Conservation (phyloP, 2,329 filamentous ascomycete genomes). For the Alternaria sp. region DNA sequence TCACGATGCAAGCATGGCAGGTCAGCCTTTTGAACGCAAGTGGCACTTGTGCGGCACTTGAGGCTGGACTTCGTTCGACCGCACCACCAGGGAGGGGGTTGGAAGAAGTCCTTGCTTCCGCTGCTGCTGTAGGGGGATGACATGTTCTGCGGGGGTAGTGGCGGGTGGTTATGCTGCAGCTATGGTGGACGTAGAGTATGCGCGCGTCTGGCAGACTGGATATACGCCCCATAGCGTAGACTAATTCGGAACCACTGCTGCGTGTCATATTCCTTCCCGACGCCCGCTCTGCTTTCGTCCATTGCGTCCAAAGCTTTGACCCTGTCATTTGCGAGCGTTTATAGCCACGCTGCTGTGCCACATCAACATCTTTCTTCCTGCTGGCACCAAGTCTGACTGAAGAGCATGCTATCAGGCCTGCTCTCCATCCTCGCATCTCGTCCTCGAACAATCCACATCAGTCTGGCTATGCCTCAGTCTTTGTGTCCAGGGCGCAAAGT, state of each 20-base stretch:
- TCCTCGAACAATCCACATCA: not conserved
- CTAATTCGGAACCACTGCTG: not conserved
- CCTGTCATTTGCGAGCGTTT: not conserved
- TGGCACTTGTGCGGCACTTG: not conserved
- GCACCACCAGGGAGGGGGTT: not conserved
- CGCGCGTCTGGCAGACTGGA: too few relatives aligned
- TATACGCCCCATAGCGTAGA: not conserved
- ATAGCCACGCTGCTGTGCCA: not conserved
- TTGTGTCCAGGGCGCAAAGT: not conserved
- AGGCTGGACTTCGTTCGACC: not conserved
- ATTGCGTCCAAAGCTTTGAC: not conserved
- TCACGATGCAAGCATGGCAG: not conserved
- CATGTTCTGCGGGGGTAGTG: not conserved
- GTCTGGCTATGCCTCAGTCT: not conserved
- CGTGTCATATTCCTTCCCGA: fast-evolving
- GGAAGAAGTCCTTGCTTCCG: not conserved
- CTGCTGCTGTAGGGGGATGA: not conserved
- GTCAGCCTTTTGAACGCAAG: not conserved
- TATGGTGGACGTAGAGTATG: not conserved
- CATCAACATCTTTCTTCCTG: not conserved
- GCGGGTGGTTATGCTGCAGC: not conserved
- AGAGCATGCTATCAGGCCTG: not conserved
- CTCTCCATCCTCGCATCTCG: not conserved
- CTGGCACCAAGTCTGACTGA: not conserved
- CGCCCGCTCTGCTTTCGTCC: not conserved